Percentiles rank a stretch among this genome's conserved stretches.
phyloP scores from a whole-genome alignment of 441 rosid species.

The Mallotus japonicus region DNA sequence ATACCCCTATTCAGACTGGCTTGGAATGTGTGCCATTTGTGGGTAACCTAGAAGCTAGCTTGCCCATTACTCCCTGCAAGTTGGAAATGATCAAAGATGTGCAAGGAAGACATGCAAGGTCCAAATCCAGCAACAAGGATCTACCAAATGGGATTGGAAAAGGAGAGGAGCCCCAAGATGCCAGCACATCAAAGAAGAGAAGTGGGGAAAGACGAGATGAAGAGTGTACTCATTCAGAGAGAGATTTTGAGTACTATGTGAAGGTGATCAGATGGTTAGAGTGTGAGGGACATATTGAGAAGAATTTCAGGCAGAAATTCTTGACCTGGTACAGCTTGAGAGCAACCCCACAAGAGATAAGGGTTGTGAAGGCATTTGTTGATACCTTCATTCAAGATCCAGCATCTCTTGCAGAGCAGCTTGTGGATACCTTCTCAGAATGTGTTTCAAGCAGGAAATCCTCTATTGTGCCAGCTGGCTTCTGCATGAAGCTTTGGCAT shows the following conservation, averaged over 20 bases:
- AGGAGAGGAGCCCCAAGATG: constrained; percentile 56
- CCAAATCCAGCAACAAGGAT: constrained; percentile 49
- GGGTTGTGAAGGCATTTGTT: constrained; percentile 78
- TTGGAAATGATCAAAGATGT: constrained; percentile 54
- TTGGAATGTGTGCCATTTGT: constrained; percentile 43
- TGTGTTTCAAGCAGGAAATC: constrained; percentile 51
- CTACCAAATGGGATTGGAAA: constrained; percentile 40
- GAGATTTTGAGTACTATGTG: constrained; percentile 73
- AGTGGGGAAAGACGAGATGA: constrained; percentile 46
- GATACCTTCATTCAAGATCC: constrained; percentile 72
- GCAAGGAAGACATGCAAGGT: constrained; percentile 47
- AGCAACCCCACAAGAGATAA: constrained; percentile 68
- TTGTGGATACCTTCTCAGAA: constrained; percentile 81
- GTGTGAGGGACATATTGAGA: constrained; percentile 79
- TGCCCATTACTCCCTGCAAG: constrained; percentile 83
- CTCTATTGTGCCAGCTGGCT: constrained; percentile 58
- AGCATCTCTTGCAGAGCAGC: constrained; percentile 89
- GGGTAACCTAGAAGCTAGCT: constrained; percentile 46
- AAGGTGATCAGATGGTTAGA: constrained; percentile 80
- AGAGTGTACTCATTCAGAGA: constrained; percentile 44
- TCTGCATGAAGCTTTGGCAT: constrained; percentile 98
- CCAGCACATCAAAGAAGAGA: constrained; percentile 58
- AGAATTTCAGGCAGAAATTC: constrained; percentile 87
- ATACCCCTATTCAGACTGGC: constrained; percentile 39
- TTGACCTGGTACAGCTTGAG: constrained; percentile 94